Evolutionary conservation across 2,329 filamentous ascomycete genomes (phyloP), one percentile per base, ranked within the genome.

Genomic region (Cordyceps fumosorosea): DNA sequence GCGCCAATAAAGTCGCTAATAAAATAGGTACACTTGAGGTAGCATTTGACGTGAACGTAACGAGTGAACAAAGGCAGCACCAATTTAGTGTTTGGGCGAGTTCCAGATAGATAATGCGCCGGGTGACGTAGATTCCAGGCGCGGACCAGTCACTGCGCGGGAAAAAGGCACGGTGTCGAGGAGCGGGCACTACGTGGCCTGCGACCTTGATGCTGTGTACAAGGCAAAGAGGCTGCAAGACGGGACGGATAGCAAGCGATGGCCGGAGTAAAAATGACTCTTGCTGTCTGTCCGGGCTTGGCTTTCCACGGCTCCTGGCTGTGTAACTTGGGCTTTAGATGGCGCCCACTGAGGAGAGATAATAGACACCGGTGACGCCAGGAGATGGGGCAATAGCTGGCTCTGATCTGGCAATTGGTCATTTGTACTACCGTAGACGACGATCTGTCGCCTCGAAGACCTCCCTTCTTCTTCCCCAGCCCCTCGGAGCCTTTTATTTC

Each of bases 141-240:
- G 24, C n/a, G 47, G 56, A 52, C 56, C 56, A 59, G 56, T 59
- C 47, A 59, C 18, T 47, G 37, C 12, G 34, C 47, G 47, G 18
- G 16, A 34, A 32, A 16, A 6, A 32, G 47, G 56, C 56, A 59
- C 47, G 56, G 10, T 29, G 34, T n/a, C 29, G 24, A 44, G 37
- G 14, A 29, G 18, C 24, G 32, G 7, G 34, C 37, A 52, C 34
- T 32, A 51, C 4, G 47, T 59, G 56, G 56, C 47, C 37, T 20
- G n/a, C 5, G 24, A 40, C 10, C 18, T 3, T 18, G 47, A 6
- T 18, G 24, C 10, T 18, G 5, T 22, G 47, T 22, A 40, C 24
- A 4, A 6, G 29, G 18, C 7, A 32, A 29, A 51, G 24, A 14
- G 29, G 26, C 26, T 52, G 11, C 5, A 14, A 52, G 40, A 44